Percentiles rank a stretch among this genome's conserved stretches.
Evolutionary conservation across 2,329 filamentous ascomycete genomes (phyloP).

Genomic region (Aspergillus awamori): DNA sequence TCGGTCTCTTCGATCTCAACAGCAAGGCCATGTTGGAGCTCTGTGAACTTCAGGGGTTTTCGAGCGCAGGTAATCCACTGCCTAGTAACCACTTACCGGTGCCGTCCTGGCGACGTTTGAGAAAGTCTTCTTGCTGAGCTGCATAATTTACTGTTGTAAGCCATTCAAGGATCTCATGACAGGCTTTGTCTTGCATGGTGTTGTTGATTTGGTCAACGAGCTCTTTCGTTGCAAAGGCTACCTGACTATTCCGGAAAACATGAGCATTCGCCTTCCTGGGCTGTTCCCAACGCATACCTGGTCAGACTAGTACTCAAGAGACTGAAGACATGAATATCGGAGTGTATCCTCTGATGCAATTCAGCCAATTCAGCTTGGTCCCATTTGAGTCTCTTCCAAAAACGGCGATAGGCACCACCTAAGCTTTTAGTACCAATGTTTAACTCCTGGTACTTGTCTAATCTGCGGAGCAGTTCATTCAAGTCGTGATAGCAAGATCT

Average conservation of each 20-base stretch:
- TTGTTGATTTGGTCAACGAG: not conserved
- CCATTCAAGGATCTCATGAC: constrained; percentile 16
- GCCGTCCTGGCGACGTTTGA: constrained; percentile 13
- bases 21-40: too few species aligned
- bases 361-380: constrained; percentile 15
- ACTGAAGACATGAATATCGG: not conserved
- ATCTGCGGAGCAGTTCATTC: not conserved
- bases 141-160: constrained; percentile 14
- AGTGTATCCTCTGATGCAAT: constrained; percentile 21
- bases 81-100: constrained; percentile 28
- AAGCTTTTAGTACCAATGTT: not conserved
- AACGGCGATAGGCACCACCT: constrained; percentile 8
- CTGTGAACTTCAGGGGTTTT: rapidly evolving
- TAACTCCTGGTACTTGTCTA: not conserved
- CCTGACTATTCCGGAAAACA: not conserved
- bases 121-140: constrained; percentile 21
- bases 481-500: not conserved
- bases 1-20: too few species aligned
- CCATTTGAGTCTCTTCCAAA: constrained; percentile 30
- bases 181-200: not conserved
- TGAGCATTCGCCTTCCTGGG: not conserved
- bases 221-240: not conserved
- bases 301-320: not conserved
- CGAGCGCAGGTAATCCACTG: not conserved
- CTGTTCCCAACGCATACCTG: not conserved